Evolutionary conservation across 139 green algal species (phyloP), one percentile per base, ranked within the genome.

Genomic region (Chlamydomonas eustigma): DNA sequence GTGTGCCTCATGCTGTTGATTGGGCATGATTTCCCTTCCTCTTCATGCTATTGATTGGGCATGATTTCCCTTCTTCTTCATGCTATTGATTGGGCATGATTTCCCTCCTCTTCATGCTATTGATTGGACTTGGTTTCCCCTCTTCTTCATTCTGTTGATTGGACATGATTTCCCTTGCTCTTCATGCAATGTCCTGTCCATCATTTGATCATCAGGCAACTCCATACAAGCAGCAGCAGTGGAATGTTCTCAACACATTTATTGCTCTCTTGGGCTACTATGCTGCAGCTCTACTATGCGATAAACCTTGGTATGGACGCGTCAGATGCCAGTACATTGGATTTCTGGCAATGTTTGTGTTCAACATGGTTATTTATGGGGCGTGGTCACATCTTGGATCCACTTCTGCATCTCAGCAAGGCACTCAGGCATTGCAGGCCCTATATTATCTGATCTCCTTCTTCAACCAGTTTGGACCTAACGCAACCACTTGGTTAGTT

Each of bases 381-480:
- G 28, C 51, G 67, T 77, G 72, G 72, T 24, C 39, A 4, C 70
- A 77, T 52, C 70, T 77, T 51, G 12, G 12, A 28, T 22, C 44
- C 44, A 12, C 44, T 22, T 28, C 12, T 22, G 12, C 12, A 12
- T 12, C 25, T 28, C 39, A 4, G 3, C 6, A 4, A 50, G 4
- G n/a, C 3, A 3, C 64, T 34, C 64, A 30, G 22, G 6, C 8
- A 24, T 76, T 93, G 75, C 88, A 93, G 79, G 88, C 89, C 38
- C 75, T 94, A 0, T 94, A 94, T 80, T 94, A 91, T 81, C 85
- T 94, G 39, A 85, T 71, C 24, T 86, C 73, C 24, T 95, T 94
- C 84, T 95, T 84, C 82, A 88, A 88, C 77, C 90, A 94, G 80
- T 91, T 91, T 66, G 83, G 83, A 5, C 79, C 79, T 52, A 86